phyloP scores from a whole-genome alignment of 1,284 basidiomycete genomes.

The Taiwanofungus camphoratus region DNA sequence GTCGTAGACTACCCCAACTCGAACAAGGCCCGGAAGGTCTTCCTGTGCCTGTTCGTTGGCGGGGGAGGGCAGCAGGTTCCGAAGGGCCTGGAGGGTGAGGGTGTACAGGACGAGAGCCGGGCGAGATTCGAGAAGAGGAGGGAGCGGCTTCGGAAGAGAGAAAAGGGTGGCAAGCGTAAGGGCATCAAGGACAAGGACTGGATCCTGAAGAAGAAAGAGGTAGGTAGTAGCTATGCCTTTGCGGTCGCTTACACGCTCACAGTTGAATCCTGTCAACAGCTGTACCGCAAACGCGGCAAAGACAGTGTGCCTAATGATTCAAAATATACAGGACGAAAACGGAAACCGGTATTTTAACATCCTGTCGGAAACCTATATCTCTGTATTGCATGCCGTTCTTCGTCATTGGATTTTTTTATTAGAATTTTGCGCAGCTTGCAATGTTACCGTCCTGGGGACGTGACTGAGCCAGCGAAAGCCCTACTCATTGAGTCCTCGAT shows the following conservation, averaged over 20 bases:
- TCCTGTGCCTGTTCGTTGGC: slow-evolving; percentile 85
- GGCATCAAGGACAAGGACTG: slow-evolving; percentile 66
- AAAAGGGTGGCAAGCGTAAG: slow-evolving; percentile 60
- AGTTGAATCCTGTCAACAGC: slow-evolving; percentile 32
- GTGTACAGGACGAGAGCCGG: slow-evolving; percentile 40
- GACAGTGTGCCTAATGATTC: slow-evolving; percentile 76
- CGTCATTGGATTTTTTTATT: too few species aligned
- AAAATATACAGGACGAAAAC: slow-evolving; percentile 76
- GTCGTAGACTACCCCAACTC: slow-evolving; percentile 98
- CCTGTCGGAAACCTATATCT: not conserved
- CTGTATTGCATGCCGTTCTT: too few species aligned
- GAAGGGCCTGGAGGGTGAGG: slow-evolving; percentile 68
- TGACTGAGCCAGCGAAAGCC: too few species aligned
- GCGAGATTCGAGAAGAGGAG: slow-evolving; percentile 63
- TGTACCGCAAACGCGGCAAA: slow-evolving; percentile 78
- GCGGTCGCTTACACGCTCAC: slow-evolving; percentile 3
- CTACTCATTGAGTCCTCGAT: too few species aligned
- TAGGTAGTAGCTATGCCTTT: slow-evolving; percentile 23
- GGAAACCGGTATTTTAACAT: slow-evolving; percentile 55
- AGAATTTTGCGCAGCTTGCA: too few species aligned
- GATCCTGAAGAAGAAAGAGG: slow-evolving; percentile 84
- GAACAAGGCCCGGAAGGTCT: slow-evolving; percentile 90
- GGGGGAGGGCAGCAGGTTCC: slow-evolving; percentile 65
- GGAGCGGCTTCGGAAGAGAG: slow-evolving; percentile 45
- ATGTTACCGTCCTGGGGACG: too few species aligned